Base-by-base conservation (phyloP, 2,329 filamentous ascomycete species). In the Biscogniauxia marginata region DNA sequence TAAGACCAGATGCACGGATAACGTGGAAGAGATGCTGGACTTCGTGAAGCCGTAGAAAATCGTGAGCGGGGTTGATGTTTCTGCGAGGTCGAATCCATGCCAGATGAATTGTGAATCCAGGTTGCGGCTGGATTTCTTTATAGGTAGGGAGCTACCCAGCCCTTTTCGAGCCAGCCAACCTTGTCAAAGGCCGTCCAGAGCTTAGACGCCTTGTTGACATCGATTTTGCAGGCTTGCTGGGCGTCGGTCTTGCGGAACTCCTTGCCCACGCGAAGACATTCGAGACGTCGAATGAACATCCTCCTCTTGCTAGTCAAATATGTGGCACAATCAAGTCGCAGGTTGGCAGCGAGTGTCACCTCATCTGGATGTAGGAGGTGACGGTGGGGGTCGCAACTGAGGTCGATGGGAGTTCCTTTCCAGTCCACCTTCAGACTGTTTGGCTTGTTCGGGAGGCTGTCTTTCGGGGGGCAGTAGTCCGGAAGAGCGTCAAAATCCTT, bases 161-260 rank as follows among this genome's bases (percentile, higher is more conserved):
- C 63, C 16, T 76, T 70, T 4, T 89, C 80, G 61, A 96, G 85
- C 91, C 92, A 96, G 64, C 89, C 89, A 39, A 95, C 90, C 65
- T 86, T 88, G 50, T 96, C 90, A 70, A 91, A 98, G 5, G 91
- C 91, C 39, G 86, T 87, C 90, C 91, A 96, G 48, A 98, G 80
- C 73, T 93, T 93, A 63, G 91, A 96, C 3, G 93, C 91, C 79
- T 97, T 98, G 79, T 97, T 97, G 71, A 98, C 93, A 67, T 98
- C 93, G 62, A 97, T 96, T 78, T 96, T 96, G 82, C 91, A 96
- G n/a, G 91, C 91, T 72, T 96, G 90, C 73, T 98, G 93, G 4
- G 92, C 91, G 70, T 96, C 91, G 1, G 93, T 98, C 82, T 96
- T 96, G 71, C 91, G 87, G 73, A 96, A 97, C 67, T 93, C 89